Base-by-base conservation (phyloP, 1,284 basidiomycete genomes). In the Bjerkandera adusta region DNA sequence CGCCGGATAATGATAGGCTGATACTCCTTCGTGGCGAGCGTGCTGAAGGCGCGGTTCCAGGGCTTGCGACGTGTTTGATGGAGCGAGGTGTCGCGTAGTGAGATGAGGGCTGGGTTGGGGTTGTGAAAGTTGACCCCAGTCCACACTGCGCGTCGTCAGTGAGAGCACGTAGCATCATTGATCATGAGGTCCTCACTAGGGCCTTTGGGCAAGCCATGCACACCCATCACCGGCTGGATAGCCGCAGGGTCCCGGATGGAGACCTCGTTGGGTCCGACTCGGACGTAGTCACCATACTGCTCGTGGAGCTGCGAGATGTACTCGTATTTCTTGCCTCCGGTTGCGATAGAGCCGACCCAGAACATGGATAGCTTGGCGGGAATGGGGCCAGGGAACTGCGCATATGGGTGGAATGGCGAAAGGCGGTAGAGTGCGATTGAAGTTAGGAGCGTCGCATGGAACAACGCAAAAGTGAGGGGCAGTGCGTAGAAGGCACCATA, bases 281-380 rank as follows among this genome's bases (percentile, higher is more conserved):
- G 48, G n/a, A 59, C 54, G 8, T 54, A 29, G 24, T 58, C 56
- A 1, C 54, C 52, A 38, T 57, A 57, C 13, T 41, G 36, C 4
- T 48, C 27, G 35, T 59, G 57, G n/a, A 58, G 33, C 4, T 32
- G 16, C 20, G 50, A 22, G 29, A 50, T 47, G 37, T 49, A 57
- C 4, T 36, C 25, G 36, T 58, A 46, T 37, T 42, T 44, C 26
- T 55, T 49, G 7, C 56, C 56, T 3, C 36, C 18, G 11, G 5
- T 24, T 13, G 50, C 36, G n/a, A 49, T 32, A 16, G 41, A 39
- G 6, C 32, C 44, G 22, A 52, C 24, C 47, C 25, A 49, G 4
- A 43, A 32, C 11, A 46, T 44, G 18, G 45, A 55, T 3, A 50
- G 6, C 26, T 50, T 47, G 32, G 22, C 33, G 16, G 32, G n/a